Percentiles rank a stretch among this genome's conserved stretches.
These are phyloP conservation scores for Canna indica DNA, from an alignment of 176 grass and related monocot species.

Conservation along the genomic window DNA sequence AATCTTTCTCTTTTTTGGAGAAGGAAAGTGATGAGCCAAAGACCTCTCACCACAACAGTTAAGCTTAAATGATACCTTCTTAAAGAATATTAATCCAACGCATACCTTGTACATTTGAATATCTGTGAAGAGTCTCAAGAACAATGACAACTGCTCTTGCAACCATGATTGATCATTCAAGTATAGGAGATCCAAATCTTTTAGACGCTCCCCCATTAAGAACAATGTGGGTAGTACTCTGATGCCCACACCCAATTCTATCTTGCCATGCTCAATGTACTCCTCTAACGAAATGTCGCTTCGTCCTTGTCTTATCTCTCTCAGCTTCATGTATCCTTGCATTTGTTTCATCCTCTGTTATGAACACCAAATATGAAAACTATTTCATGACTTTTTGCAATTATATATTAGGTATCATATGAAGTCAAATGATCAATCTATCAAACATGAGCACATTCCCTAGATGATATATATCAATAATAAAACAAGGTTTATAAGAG, in stretches of 20 bases:
- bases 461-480: too few relatives aligned
- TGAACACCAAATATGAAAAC: too few relatives aligned
- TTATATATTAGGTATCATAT: too few relatives aligned
- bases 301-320: neutral
- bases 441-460: too few relatives aligned
- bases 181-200: neutral
- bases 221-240: constrained; percentile 21
- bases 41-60: too few relatives aligned
- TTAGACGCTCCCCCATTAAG: constrained; percentile 15
- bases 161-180: constrained; percentile 18
- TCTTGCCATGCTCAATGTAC: constrained; percentile 17
- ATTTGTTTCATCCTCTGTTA: constrained; percentile 23
- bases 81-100: too few relatives aligned
- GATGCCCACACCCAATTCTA: constrained; percentile 9
- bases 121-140: constrained; percentile 18
- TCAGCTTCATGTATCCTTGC: constrained; percentile 17
- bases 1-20: neutral
- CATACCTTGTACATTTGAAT: constrained; percentile 22
- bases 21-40: neutral
- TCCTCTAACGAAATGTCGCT: neutral
- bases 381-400: too few relatives aligned
- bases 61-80: too few relatives aligned
- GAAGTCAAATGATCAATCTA: too few relatives aligned
- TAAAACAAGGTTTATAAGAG: too few relatives aligned
- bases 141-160: constrained; percentile 12